These are phyloP conservation scores for Echinosophora koreensis DNA, from an alignment of 306 rosid species.

Conservation along the genomic window DNA sequence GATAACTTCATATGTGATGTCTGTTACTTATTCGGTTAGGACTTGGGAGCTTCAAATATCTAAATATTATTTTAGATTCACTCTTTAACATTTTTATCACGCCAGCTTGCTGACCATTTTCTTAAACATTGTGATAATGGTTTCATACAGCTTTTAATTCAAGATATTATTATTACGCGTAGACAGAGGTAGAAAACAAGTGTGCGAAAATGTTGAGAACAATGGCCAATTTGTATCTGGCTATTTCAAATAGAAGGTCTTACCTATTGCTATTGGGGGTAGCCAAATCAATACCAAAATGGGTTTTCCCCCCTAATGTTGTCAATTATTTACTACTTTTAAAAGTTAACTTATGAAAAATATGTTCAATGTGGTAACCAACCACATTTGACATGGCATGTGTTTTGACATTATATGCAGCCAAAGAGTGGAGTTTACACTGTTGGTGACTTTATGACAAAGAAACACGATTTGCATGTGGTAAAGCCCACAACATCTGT, in stretches of 20 bases:
- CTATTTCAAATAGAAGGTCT: slow-evolving; percentile 27
- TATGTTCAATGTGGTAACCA: slow-evolving; percentile 10
- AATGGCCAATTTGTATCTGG: background rate
- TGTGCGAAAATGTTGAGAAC: slow-evolving; percentile 1
- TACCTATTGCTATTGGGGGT: background rate
- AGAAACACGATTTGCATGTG: slow-evolving; percentile 72
- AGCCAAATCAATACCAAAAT: slow-evolving; percentile 23
- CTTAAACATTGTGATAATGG: background rate
- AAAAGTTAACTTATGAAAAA: background rate
- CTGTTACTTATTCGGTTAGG: slow-evolving; percentile 13
- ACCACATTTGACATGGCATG: slow-evolving; percentile 32
- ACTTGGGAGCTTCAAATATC: background rate
- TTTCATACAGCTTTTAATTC: slow-evolving; percentile 20
- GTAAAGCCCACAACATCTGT: slow-evolving; percentile 92
- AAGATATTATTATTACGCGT: background rate
- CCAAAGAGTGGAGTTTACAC: slow-evolving; percentile 70
- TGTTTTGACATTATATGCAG: slow-evolving; percentile 50
- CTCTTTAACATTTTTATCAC: background rate
- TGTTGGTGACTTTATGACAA: slow-evolving; percentile 97
- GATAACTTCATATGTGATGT: background rate
- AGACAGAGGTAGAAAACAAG: background rate
- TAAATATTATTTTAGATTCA: background rate
- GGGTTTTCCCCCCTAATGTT: background rate
- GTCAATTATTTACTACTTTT: slow-evolving; percentile 3
- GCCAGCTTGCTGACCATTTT: slow-evolving; percentile 8